phyloP scores from a whole-genome alignment of 805 yeast genomes.

The Blastobotrys muscicola region DNA sequence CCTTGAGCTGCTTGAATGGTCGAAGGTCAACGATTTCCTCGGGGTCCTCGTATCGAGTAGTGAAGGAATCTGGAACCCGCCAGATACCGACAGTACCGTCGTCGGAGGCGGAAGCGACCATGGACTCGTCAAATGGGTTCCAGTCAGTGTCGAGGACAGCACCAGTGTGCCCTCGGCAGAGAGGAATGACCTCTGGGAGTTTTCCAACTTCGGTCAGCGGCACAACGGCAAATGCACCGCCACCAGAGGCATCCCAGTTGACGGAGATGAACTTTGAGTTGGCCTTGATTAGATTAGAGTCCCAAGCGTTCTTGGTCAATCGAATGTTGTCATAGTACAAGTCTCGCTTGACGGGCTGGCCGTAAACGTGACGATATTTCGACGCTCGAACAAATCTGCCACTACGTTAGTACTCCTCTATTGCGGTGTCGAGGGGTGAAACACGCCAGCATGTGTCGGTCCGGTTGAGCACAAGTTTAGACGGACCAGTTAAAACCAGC shows the following conservation, averaged over 20 bases:
- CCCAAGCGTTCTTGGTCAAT: constrained; percentile 79
- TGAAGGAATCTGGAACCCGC: constrained; percentile 77
- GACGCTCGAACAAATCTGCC: constrained; percentile 88
- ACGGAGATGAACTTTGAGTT: constrained; percentile 81
- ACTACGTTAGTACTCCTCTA: constrained; percentile 10
- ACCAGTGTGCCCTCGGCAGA: constrained; percentile 93
- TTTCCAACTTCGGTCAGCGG: constrained; percentile 84
- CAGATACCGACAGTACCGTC: constrained; percentile 79
- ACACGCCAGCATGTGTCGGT: no score
- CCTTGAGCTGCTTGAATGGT: constrained; percentile 62
- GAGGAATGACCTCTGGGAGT: constrained; percentile 85
- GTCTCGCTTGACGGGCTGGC: constrained; percentile 72
- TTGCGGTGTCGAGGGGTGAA: no score
- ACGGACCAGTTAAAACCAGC: no score
- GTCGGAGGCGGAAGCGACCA: constrained; percentile 71
- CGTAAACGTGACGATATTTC: constrained; percentile 91
- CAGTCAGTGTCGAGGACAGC: constrained; percentile 93
- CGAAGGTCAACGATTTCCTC: constrained; percentile 54
- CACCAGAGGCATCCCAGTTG: constrained; percentile 93
- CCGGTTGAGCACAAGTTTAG: no score
- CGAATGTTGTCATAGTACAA: constrained; percentile 57
- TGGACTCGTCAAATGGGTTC: constrained; percentile 76
- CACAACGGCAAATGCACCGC: constrained; percentile 94
- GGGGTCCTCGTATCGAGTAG: constrained; percentile 32
- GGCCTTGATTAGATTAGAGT: constrained; percentile 77